Conservation (phyloP, 1,284 basidiomycete species). For the Neolentinus lepideus region DNA sequence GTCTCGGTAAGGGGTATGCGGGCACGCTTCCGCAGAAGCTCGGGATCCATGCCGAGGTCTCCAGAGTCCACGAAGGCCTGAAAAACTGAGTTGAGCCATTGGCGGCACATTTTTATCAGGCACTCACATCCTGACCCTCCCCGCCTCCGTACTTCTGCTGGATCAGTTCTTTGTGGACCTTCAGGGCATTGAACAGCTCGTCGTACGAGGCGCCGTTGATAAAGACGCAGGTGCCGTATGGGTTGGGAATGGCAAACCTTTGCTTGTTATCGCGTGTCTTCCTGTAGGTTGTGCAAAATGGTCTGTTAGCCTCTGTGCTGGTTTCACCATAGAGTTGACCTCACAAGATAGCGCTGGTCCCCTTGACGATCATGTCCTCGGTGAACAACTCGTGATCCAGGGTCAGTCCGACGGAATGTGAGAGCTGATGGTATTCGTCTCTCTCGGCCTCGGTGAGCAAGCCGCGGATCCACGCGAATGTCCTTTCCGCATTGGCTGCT, state of each 20-base stretch:
- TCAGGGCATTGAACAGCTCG: conserved; percentile 11
- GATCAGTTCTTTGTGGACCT: conserved; percentile 14
- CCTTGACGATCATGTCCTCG: conserved; percentile 11
- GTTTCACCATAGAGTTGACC: neutral
- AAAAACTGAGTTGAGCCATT: neutral
- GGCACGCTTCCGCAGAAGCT: conserved; percentile 3
- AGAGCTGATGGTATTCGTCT: conserved; percentile 12
- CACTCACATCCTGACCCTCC: conserved; percentile 12
- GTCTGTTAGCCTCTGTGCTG: neutral
- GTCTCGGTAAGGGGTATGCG: neutral
- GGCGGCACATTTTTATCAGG: neutral
- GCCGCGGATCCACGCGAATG: conserved; percentile 11
- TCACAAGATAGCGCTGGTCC: conserved; percentile 13
- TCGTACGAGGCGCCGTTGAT: conserved; percentile 12
- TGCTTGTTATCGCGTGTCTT: conserved; percentile 16
- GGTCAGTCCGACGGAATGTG: conserved; percentile 13
- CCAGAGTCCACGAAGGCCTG: conserved; percentile 13
- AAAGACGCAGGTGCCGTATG: conserved; percentile 13
- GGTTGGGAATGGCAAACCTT: conserved; percentile 13
- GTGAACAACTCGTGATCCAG: conserved; percentile 16
- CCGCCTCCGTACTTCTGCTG: conserved; percentile 12
- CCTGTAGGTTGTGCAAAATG: conserved; percentile 2
- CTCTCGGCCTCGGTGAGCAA: conserved; percentile 10
- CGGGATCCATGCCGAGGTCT: conserved; percentile 15
- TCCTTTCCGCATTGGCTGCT: neutral